These are phyloP conservation scores for Cystobasidium slooffiae DNA, from an alignment of 1,284 basidiomycete genomes.

Conservation along the genomic window DNA sequence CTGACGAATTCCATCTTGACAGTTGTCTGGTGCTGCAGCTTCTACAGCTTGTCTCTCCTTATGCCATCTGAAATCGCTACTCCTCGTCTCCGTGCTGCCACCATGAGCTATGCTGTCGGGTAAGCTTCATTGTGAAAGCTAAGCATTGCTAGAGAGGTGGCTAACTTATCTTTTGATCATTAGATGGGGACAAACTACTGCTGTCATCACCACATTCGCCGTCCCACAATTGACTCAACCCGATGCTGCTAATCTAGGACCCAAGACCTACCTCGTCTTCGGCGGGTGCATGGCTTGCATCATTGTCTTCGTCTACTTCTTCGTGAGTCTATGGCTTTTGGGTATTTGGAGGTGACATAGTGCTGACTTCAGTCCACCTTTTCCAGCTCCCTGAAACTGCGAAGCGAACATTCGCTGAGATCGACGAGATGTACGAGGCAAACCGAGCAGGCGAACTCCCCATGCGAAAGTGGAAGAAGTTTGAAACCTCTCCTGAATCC, in stretches of 20 bases:
- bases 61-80: constrained; percentile 10
- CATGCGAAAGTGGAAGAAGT: constrained; percentile 11
- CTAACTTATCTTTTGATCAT: background rate
- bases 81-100: constrained; percentile 4
- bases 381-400: constrained; percentile 12
- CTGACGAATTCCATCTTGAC: background rate
- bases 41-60: background rate
- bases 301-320: constrained; percentile 9
- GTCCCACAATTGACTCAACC: constrained; percentile 8
- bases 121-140: background rate
- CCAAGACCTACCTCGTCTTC: constrained; percentile 2
- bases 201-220: constrained; percentile 11
- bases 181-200: constrained; percentile 6
- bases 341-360: too few species aligned
- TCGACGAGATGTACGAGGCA: constrained; percentile 11
- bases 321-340: too few species aligned
- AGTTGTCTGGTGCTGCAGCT: constrained; percentile 10
- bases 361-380: too few species aligned
- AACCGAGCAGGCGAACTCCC: constrained; percentile 3
- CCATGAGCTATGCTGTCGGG: constrained; percentile 5
- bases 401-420: constrained; percentile 1
- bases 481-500: constrained; percentile 10
- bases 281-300: constrained; percentile 15
- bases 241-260: constrained; percentile 3
- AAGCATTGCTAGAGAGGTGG: background rate